Evolutionary conservation across 768 basidiomycete species (phyloP), one percentile per base, ranked within the genome.

Genomic region (Leccinum incarnatum): DNA sequence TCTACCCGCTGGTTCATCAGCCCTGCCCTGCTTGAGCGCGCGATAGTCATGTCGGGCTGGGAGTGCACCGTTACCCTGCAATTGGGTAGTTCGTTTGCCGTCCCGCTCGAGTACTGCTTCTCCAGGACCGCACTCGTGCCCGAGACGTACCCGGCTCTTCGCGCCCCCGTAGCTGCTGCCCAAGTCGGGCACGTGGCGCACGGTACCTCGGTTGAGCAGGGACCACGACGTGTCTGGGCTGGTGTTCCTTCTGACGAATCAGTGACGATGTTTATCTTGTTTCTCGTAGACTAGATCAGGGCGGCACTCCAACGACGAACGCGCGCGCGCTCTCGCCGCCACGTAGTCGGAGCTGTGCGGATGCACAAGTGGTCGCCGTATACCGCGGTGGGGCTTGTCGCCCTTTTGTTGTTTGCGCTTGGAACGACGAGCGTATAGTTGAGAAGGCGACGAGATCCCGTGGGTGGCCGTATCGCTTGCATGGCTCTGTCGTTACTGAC

Each of bases 1-100:
- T 91, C 95, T 75, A 88, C 90, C 0, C 78, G 75, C 45, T 94
- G 91, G 93, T 94, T 95, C 79, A 93, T 94, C 65, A 93, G 92
- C 0, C 92, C 92, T 5, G 78, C 88, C 1, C 75, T 95, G 54
- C 66, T 91, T 29, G 85, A 88, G 51, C 84, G 91, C 23, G 68
- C 93, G 62, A 78, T 81, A 56, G 71, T 81, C 30, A 76, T 77
- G 29, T 86, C 89, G 0, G 94, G 93, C 7, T 93, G 89, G 5
- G 81, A 88, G 68, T 96, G 93, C 63, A 76, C 89, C 21, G 73
- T 90, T 25, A 21, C 21, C 21, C 71, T 91, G 15, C 90, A 87
- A 14, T 74, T 77, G 0, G 86, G 84, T 25, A 79, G 75, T 3
- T 64, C 78, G 42, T 65, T 91, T 49, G 49, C 76, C 42, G 76